Percentiles rank a stretch among this genome's conserved stretches.
Evolutionary conservation across 495 filamentous ascomycete genomes (phyloP).

Genomic region (Pseudoneurospora amorphoporcata): DNA sequence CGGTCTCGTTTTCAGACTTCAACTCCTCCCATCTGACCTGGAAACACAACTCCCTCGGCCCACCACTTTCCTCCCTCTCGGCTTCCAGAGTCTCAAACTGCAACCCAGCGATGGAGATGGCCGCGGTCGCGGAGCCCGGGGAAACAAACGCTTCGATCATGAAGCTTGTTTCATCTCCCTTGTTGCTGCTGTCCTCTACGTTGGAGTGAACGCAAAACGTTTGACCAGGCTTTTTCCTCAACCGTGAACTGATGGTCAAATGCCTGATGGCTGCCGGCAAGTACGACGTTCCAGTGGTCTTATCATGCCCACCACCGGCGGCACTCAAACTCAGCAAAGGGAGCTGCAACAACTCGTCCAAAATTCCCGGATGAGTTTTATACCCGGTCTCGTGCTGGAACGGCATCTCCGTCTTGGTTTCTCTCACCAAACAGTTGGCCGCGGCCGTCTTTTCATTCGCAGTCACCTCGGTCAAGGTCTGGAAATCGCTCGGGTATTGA

Average conservation of each 20-base stretch:
- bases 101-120: constrained; percentile 23
- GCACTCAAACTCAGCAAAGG: constrained; percentile 18
- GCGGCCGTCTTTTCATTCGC: constrained; percentile 18
- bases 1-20: background rate
- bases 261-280: constrained; percentile 20
- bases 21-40: constrained; percentile 34
- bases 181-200: constrained; percentile 11
- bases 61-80: background rate
- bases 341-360: constrained; percentile 37
- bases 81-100: constrained; percentile 14
- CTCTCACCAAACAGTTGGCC: constrained; percentile 29
- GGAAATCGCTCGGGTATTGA: constrained; percentile 28
- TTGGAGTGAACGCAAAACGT: constrained; percentile 22
- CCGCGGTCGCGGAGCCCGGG: constrained; percentile 14
- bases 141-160: constrained; percentile 23
- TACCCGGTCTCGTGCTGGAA: constrained; percentile 31
- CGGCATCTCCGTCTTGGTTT: constrained; percentile 41
- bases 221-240: constrained; percentile 18
- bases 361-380: constrained; percentile 34
- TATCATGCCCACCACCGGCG: constrained; percentile 2
- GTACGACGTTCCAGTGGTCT: constrained; percentile 1
- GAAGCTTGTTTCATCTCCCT: constrained; percentile 3
- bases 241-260: constrained; percentile 16
- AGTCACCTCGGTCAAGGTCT: constrained; percentile 27
- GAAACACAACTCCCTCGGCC: constrained; percentile 28